Conservation (phyloP, 2,329 filamentous ascomycete genomes). For the Didymella lethalis region DNA sequence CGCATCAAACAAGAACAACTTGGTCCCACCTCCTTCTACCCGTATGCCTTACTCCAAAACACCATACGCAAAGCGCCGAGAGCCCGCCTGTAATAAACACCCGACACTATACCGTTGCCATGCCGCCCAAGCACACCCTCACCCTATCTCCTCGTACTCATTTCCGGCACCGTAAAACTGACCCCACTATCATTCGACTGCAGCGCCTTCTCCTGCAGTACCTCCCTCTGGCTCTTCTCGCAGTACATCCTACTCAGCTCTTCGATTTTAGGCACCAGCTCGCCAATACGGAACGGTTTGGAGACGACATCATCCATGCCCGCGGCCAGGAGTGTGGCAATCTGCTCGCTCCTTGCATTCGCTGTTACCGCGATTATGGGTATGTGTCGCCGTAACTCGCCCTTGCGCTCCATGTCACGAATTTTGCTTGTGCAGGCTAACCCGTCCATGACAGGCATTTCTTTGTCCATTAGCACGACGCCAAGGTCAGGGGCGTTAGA, state of each 20-base stretch:
- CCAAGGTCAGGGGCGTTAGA: conserved; percentile 37
- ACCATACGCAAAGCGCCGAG: not conserved
- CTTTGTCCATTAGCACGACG: conserved; percentile 52
- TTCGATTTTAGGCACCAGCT: conserved; percentile 61
- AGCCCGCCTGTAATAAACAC: not conserved
- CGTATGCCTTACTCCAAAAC: not conserved
- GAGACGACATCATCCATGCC: conserved; percentile 60
- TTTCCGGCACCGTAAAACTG: conserved; percentile 1
- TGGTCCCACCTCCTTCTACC: not conserved
- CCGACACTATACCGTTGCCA: not conserved
- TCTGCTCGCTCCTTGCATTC: conserved; percentile 53
- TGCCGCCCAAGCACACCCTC: not conserved
- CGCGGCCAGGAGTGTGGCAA: conserved; percentile 47
- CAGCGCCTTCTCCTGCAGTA: conserved; percentile 9
- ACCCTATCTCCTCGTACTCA: not conserved
- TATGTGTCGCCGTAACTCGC: conserved; percentile 46
- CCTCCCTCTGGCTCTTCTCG: conserved; percentile 10
- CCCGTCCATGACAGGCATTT: conserved; percentile 55
- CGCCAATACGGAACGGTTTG: conserved; percentile 61
- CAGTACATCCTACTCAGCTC: conserved; percentile 49
- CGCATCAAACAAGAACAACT: not conserved
- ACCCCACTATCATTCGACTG: conserved; percentile 15
- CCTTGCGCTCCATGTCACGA: conserved; percentile 47
- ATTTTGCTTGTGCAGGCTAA: conserved; percentile 50
- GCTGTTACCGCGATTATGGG: conserved; percentile 55